These are phyloP conservation scores for Wickerhamomyces kurtzmanii DNA, from an alignment of 805 yeast species.

Conservation along the genomic window DNA sequence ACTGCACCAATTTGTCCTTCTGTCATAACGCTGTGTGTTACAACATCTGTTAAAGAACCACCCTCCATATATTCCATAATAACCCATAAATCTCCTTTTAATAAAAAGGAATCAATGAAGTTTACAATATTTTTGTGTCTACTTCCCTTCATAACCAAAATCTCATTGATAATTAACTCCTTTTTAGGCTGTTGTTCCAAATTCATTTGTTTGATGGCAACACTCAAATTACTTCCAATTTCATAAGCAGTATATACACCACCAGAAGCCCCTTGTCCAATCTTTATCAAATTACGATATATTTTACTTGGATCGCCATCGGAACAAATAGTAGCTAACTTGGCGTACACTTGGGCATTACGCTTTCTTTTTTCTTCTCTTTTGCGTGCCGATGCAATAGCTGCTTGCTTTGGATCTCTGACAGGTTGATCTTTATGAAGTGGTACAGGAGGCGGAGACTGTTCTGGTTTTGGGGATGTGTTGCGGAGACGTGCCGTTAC, in stretches of 20 bases:
- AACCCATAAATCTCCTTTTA: conserved; percentile 86
- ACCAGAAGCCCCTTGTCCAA: conserved; percentile 98
- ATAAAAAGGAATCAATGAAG: conserved; percentile 75
- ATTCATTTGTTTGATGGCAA: conserved; percentile 96
- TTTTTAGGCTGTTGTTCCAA: conserved; percentile 91
- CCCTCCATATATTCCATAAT: conserved; percentile 99
- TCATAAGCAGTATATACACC: conserved; percentile 89
- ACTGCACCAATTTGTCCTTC: conserved; percentile 96
- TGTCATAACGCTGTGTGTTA: conserved; percentile 78
- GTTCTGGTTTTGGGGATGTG: too few species aligned
- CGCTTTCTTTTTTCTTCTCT: conserved; percentile 70
- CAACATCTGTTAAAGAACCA: conserved; percentile 92
- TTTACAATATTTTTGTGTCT: conserved; percentile 90
- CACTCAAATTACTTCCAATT: conserved; percentile 41
- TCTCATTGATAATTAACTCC: conserved; percentile 90
- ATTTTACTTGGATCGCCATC: conserved; percentile 73
- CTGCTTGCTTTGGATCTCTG: conserved; percentile 39
- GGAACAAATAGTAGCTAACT: conserved; percentile 67
- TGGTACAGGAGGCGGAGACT: conserved; percentile 21
- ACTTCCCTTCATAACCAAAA: conserved; percentile 89
- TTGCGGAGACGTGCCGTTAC: too few species aligned
- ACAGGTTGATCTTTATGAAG: conserved; percentile 32
- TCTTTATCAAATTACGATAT: conserved; percentile 64
- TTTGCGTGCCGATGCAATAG: conserved; percentile 49
- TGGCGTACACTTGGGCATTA: conserved; percentile 63